Base-by-base conservation (phyloP, 768 basidiomycete genomes). In the Neoboletus magnificus region DNA sequence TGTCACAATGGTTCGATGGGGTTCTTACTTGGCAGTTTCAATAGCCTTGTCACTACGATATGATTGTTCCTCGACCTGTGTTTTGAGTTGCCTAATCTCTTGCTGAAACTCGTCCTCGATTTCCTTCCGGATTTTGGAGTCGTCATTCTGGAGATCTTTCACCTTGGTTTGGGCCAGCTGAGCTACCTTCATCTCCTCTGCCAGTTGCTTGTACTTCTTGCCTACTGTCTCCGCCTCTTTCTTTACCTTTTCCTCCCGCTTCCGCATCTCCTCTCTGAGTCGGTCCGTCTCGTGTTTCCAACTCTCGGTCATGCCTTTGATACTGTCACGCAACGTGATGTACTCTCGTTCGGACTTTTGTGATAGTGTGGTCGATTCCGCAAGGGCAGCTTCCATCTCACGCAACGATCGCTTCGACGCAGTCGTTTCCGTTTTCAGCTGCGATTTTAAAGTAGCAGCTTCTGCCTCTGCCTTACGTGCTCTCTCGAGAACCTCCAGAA, bases 391-490 rank as follows among this genome's bases (percentile, higher is more conserved):
- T 68, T 92, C 90, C 89, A 93, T 89, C 63, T 93, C 91, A 22
- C 88, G 84, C 12, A 92, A 67, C 1, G 83, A 74, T 67, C 88
- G 88, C 71, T 93, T 93, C 10, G 86, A 82, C 13, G 80, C 79
- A 2, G 83, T 70, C 2, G 86, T 85, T 66, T 92, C 89, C 16
- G 78, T 72, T 71, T 92, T 91, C 61, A 93, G 81, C 59, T 87
- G 85, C 3, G 79, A 62, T 70, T 87, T 91, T 9, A 93, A 75
- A 20, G 79, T 62, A 5, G 81, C 68, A 3, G 88, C 84, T 64
- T 92, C 88, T 0, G 84, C 78, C 68, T 95, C 93, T 5, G 93
- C 93, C 65, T 90, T 89, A 40, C 92, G 82, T 18, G 92, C 92
- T 6, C 93, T 84, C 60, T 90, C 89, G 32, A 93, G 79, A 15